These are phyloP conservation scores for Cladosporium colombiae DNA, from an alignment of 2,329 filamentous ascomycete genomes.

Conservation along the genomic window DNA sequence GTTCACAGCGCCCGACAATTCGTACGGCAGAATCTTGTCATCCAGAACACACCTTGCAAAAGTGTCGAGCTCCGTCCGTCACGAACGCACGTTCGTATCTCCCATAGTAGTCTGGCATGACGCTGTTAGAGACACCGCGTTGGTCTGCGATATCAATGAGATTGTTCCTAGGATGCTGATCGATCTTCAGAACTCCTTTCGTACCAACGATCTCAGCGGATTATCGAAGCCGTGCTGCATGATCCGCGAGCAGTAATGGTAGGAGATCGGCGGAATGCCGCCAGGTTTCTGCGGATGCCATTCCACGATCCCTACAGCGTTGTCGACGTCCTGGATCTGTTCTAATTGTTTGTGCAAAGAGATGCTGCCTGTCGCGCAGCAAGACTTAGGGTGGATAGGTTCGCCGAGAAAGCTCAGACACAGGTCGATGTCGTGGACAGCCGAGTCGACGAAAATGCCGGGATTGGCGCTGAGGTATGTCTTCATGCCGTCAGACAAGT, in stretches of 20 bases:
- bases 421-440: slow-evolving; percentile 44
- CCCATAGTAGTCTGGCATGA: not conserved
- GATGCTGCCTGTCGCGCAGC: slow-evolving; percentile 40
- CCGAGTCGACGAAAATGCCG: slow-evolving; percentile 44
- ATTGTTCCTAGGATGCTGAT: slow-evolving; percentile 23
- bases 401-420: slow-evolving; percentile 41
- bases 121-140: not conserved
- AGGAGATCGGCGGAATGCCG: slow-evolving; percentile 40
- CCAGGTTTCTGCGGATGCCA: slow-evolving; percentile 29
- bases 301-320: slow-evolving; percentile 46
- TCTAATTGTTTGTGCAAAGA: slow-evolving; percentile 42
- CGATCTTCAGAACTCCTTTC: slow-evolving; percentile 40
- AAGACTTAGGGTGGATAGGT: slow-evolving; percentile 38
- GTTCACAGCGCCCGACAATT: not conserved
- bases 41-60: not conserved
- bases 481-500: not conserved
- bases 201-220: slow-evolving; percentile 45
- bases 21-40: not conserved
- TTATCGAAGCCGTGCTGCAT: slow-evolving; percentile 46
- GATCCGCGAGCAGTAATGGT: slow-evolving; percentile 46
- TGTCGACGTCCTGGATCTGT: slow-evolving; percentile 44
- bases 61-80: not conserved
- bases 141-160: not conserved
- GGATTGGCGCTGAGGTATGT: slow-evolving; percentile 30
- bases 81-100: not conserved